These are phyloP conservation scores for Leonotis leonurus DNA, from an alignment of 257 asterid genomes.

Conservation along the genomic window DNA sequence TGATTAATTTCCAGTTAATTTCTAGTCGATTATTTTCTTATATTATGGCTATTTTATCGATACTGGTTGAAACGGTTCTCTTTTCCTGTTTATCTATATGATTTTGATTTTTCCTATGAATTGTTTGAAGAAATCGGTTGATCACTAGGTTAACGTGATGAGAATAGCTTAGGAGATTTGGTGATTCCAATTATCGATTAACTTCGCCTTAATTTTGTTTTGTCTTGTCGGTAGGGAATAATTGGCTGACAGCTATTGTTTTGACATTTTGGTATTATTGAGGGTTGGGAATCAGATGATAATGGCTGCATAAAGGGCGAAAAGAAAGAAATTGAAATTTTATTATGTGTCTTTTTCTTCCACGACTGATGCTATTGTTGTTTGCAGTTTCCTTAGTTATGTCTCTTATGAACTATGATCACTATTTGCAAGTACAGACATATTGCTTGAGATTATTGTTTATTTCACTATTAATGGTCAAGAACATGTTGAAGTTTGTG, in stretches of 20 bases:
- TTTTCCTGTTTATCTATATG: not conserved
- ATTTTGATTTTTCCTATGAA: not conserved
- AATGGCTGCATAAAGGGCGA: not conserved
- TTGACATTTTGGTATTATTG: conserved; percentile 19
- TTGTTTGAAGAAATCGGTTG: not conserved
- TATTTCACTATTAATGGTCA: not conserved
- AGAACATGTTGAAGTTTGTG: not conserved
- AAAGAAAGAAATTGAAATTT: not conserved
- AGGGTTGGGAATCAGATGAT: not conserved
- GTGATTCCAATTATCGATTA: not conserved
- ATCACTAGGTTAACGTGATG: conserved; percentile 4
- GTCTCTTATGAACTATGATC: not conserved
- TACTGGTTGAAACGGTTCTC: not conserved
- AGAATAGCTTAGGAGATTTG: not conserved
- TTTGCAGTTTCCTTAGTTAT: not conserved
- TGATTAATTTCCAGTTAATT: no score
- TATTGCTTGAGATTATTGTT: not conserved
- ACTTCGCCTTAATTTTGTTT: not conserved
- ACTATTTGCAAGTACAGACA: not conserved
- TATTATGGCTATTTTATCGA: not conserved
- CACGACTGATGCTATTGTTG: not conserved
- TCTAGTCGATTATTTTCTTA: no score
- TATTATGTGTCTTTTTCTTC: not conserved
- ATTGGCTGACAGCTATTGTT: conserved; percentile 25
- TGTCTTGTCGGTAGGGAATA: conserved; percentile 27